Conservation (phyloP, 2,329 filamentous ascomycete species). For the Orbilia quercus region DNA sequence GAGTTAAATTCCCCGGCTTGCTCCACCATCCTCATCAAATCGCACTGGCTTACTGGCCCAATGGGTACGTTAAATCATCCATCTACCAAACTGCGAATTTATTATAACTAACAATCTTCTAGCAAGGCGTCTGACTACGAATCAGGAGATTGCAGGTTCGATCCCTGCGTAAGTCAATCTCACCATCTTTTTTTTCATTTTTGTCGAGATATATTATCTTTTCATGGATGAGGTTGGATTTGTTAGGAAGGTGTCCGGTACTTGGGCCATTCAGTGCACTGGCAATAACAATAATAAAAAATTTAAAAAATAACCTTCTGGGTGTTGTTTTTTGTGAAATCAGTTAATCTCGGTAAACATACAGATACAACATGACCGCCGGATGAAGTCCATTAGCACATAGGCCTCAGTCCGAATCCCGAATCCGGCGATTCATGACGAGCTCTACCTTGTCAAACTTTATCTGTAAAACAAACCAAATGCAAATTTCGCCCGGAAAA, state of each 20-base stretch:
- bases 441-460: neutral
- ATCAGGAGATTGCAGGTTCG: slow-evolving; percentile 32
- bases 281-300: no score
- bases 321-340: no score
- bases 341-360: no score
- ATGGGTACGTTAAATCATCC: neutral
- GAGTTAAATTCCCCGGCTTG: neutral
- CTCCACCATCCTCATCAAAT: no score
- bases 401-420: slow-evolving; percentile 31
- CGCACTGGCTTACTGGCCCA: slow-evolving; percentile 13
- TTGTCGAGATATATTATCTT: no score
- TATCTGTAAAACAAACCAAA: no score
- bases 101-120: neutral
- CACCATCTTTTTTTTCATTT: no score
- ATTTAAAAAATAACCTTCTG: no score
- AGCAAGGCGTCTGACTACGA: slow-evolving; percentile 30
- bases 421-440: slow-evolving; percentile 43
- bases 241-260: no score
- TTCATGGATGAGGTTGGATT: no score
- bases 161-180: slow-evolving; percentile 14
- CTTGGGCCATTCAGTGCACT: no score
- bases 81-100: no score
- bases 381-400: slow-evolving; percentile 23
- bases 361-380: slow-evolving; percentile 17
- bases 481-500: neutral